These are phyloP conservation scores for Gossypium herbaceum DNA, from an alignment of 345 rosid species.

Conservation along the genomic window DNA sequence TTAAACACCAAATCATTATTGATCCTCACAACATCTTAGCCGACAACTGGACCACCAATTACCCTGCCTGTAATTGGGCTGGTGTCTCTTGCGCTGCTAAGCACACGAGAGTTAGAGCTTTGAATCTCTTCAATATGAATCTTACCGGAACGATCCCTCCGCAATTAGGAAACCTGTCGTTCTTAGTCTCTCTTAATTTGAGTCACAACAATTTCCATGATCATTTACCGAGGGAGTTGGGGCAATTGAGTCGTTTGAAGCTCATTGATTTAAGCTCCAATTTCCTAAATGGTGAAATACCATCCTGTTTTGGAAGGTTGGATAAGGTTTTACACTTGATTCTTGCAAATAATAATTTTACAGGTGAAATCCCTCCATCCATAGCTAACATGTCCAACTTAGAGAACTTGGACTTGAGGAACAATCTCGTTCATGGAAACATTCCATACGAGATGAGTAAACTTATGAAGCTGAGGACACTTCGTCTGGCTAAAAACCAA, in stretches of 20 bases:
- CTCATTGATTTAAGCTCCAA: background rate
- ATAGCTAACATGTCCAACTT: slow-evolving; percentile 7
- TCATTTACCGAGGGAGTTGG: background rate
- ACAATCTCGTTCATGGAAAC: background rate
- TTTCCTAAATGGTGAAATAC: background rate
- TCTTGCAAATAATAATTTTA: background rate
- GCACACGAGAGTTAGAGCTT: background rate
- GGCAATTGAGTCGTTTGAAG: background rate
- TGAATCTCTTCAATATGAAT: background rate
- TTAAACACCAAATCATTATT: background rate
- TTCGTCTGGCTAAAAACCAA: background rate
- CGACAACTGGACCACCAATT: background rate
- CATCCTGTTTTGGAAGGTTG: background rate
- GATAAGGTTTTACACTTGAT: slow-evolving; percentile 1
- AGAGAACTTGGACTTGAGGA: background rate
- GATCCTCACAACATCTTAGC: background rate
- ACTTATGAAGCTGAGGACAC: background rate
- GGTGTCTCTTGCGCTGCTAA: background rate
- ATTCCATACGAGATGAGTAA: background rate
- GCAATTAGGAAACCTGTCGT: background rate
- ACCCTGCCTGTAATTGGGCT: background rate
- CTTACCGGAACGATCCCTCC: background rate
- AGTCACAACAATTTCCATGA: background rate
- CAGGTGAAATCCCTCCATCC: slow-evolving; percentile 6
- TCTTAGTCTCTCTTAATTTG: background rate